Evolutionary conservation across 495 filamentous ascomycete genomes (phyloP).

Genomic region (Xylaria sp.): DNA sequence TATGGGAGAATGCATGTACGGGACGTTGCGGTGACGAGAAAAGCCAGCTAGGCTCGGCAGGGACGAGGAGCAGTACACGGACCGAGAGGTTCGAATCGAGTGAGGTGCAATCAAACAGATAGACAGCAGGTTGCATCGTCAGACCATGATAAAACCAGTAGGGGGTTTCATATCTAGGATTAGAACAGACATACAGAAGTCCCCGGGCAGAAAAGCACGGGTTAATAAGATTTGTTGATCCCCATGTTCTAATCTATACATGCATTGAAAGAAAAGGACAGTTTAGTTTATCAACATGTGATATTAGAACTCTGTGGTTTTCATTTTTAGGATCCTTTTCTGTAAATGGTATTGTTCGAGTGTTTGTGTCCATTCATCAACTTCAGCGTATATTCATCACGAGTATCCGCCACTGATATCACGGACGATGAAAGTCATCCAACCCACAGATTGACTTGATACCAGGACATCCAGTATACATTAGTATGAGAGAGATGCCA

Average conservation of each 20-base stretch:
- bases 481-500: background rate
- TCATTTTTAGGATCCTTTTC: background rate
- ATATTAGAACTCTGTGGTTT: background rate
- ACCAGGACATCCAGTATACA: background rate
- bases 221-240: background rate
- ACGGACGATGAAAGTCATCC: background rate
- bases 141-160: background rate
- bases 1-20: background rate
- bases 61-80: background rate
- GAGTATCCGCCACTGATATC: background rate
- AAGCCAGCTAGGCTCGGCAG: background rate
- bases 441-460: background rate
- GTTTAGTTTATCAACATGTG: background rate
- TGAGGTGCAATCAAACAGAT: constrained; percentile 2
- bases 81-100: background rate
- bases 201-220: background rate
- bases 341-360: background rate
- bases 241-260: background rate
- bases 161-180: background rate
- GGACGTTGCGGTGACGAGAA: background rate
- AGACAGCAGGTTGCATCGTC: constrained; percentile 13
- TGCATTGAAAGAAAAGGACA: background rate
- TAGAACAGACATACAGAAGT: constrained; percentile 3
- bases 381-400: background rate
- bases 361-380: background rate